Evolutionary conservation across 2,329 filamentous ascomycete species (phyloP), one percentile per base, ranked within the genome.

Genomic region (Fusarium luffae): DNA sequence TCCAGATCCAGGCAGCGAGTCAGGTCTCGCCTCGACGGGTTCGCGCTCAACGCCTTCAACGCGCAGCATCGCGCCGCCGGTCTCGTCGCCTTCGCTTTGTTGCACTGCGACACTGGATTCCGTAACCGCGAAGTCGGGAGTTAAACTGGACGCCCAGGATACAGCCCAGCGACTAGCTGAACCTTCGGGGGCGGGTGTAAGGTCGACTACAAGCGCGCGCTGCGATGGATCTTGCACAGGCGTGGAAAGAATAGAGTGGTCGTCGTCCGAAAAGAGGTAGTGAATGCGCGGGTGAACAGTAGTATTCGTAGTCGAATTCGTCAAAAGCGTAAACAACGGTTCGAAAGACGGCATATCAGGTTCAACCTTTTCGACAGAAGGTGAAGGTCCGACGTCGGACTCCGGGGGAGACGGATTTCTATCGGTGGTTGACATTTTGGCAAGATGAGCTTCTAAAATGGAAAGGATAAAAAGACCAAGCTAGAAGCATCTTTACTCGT

Each of bases 241-340:
- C 3, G 92, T 90, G 40, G 89, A 92, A 40, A 97, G 84, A 46
- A 92, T 83, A 48, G 94, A 92, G 3, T 90, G 88, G 76, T 98
- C 94, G 80, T 98, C 96, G 79, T 98, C 94, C 73, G 89, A 88
- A 82, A 99, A 98, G 76, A 98, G 87, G 82, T 98, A 98, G 82
- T 95, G 93, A 3, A 97, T 89, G 55, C 88, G 89, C 3, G 95
- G 96, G 78, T 98, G 94, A 74, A 93, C 86, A 66, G 93, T 92
- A 47, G 92, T 88, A 73, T 89, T 86, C 11, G 88, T 90, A n/a
- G 88, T 86, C 13, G 86, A 82, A 79, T 97, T 94, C 76, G 93
- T 89, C 69, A 98, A 85, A 43, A 98, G 84, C 2, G 93, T 92
- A 83, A 97, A 98, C 83, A 97, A 91, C 4, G 93, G 93, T 46